Evolutionary conservation across 805 yeast species (phyloP), one percentile per base, ranked within the genome.

Genomic region (Barnettozyma wickerhamii): DNA sequence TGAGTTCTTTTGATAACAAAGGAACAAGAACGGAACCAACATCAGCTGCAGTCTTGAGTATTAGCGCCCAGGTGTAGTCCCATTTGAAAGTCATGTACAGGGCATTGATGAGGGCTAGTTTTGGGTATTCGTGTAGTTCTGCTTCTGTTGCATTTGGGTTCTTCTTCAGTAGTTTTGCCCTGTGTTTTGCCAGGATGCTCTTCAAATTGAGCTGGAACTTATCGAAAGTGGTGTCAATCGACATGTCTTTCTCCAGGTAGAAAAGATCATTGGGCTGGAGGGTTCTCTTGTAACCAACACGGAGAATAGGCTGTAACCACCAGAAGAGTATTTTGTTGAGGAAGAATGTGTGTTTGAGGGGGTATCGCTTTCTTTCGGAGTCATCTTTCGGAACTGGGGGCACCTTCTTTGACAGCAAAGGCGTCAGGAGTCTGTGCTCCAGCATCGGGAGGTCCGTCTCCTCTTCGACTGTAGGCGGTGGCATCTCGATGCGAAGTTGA

Each of bases 261-360:
- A 56, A 84, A 48, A 84, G 56, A 60, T 85, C 93, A 35, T 74
- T 71, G 2, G 83, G 78, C 32, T 74, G 75, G 33, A 85, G 61
- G 0, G 90, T 82, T 53, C 93, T 69, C 58, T 77, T 81, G 59
- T 84, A 84, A 6, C 95, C 93, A 7, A 74, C 73, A 13, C 60
- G 63, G 67, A 85, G 61, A 30, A 84, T 51, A 0, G 89, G 89
- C 19, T 62, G 52, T 34, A 84, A 60, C 90, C 91, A 85, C 77
- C 81, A 71, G 56, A 83, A 78, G 50, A 79, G 74, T 0, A 68
- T 35, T 48, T 62, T 62, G 12, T 71, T 67, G 10, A 78, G 39
- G 13, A 66, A 37, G 37, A 71, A 71, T 5, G 71, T 63, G 10
- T 53, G 48, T 21, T 51, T 43, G 38, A 58, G 63, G 0, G 84